These are phyloP conservation scores for Hypoxylon fuscum DNA, from an alignment of 495 filamentous ascomycete species.

Conservation along the genomic window DNA sequence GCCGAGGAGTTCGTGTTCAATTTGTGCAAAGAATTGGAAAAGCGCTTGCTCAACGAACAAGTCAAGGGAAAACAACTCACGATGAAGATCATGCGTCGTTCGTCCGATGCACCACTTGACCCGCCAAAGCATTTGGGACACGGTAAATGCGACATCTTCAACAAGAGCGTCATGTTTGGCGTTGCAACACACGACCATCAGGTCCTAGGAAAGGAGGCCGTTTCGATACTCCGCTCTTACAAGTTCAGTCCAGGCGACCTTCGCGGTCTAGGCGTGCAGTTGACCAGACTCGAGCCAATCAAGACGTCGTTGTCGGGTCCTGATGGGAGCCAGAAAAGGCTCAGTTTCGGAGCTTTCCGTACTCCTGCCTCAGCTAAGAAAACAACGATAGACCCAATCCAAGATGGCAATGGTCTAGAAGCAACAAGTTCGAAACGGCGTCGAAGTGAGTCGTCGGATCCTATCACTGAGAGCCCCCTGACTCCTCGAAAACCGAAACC, in stretches of 20 bases:
- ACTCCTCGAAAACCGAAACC: slow-evolving; percentile 72
- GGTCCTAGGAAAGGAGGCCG: slow-evolving; percentile 77
- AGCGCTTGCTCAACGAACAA: slow-evolving; percentile 78
- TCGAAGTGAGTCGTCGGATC: slow-evolving; percentile 51
- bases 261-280: slow-evolving; percentile 86
- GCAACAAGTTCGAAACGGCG: slow-evolving; percentile 55
- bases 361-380: slow-evolving; percentile 42
- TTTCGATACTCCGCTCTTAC: slow-evolving; percentile 83
- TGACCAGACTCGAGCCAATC: slow-evolving; percentile 87
- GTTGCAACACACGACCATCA: slow-evolving; percentile 79
- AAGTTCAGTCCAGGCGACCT: slow-evolving; percentile 89
- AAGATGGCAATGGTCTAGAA: slow-evolving; percentile 23
- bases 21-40: slow-evolving; percentile 82
- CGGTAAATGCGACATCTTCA: slow-evolving; percentile 92
- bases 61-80: slow-evolving; percentile 89
- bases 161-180: slow-evolving; percentile 83
- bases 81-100: slow-evolving; percentile 90
- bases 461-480: slow-evolving; percentile 54
- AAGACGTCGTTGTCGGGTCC: slow-evolving; percentile 57
- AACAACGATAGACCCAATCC: slow-evolving; percentile 34
- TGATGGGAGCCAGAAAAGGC: slow-evolving; percentile 70
- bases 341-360: slow-evolving; percentile 50
- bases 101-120: slow-evolving; percentile 86
- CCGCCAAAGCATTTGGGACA: slow-evolving; percentile 95
- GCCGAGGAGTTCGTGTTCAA: slow-evolving; percentile 89